Percentiles rank a stretch among this genome's conserved stretches.
phyloP scores from a whole-genome alignment of 1,139 yeast genomes.

The Kodamaea derodonti region DNA sequence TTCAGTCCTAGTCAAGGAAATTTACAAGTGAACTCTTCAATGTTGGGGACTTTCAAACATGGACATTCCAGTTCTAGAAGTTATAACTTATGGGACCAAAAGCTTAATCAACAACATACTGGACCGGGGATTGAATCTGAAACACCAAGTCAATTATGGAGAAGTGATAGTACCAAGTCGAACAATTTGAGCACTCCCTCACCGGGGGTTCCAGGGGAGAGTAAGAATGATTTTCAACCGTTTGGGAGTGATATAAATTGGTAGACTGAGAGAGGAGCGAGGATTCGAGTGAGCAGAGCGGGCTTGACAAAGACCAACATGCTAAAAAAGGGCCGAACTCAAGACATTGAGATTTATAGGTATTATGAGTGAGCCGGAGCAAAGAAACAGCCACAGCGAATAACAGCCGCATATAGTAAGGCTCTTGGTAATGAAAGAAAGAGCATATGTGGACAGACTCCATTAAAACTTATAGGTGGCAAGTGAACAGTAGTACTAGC shows the following conservation, averaged over 20 bases:
- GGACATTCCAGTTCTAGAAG: conserved; percentile 1
- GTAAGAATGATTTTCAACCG: conserved; percentile 8
- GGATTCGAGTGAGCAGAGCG: too few relatives aligned
- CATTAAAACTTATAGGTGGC: too few relatives aligned
- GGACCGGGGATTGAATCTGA: background rate
- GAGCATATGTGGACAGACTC: too few relatives aligned
- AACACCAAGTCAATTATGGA: conserved; percentile 3
- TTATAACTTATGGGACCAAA: conserved; percentile 5
- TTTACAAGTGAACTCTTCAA: background rate
- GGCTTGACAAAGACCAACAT: too few relatives aligned
- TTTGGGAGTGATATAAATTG: conserved; percentile 9
- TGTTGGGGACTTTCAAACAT: conserved; percentile 1
- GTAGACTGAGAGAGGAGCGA: too few relatives aligned
- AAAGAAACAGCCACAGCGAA: too few relatives aligned
- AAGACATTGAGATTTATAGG: too few relatives aligned
- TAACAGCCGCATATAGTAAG: too few relatives aligned
- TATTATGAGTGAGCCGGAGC: too few relatives aligned
- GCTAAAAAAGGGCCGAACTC: too few relatives aligned
- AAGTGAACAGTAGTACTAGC: too few relatives aligned
- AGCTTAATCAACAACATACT: background rate
- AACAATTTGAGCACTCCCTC: conserved; percentile 1
- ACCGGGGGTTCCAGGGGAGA: background rate
- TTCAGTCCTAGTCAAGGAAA: conserved; percentile 2
- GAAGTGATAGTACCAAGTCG: conserved; percentile 3
- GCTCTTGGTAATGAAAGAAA: too few relatives aligned